phyloP scores from a whole-genome alignment of 2,329 filamentous ascomycete genomes.

The Neofusicoccum kwambonambiense region DNA sequence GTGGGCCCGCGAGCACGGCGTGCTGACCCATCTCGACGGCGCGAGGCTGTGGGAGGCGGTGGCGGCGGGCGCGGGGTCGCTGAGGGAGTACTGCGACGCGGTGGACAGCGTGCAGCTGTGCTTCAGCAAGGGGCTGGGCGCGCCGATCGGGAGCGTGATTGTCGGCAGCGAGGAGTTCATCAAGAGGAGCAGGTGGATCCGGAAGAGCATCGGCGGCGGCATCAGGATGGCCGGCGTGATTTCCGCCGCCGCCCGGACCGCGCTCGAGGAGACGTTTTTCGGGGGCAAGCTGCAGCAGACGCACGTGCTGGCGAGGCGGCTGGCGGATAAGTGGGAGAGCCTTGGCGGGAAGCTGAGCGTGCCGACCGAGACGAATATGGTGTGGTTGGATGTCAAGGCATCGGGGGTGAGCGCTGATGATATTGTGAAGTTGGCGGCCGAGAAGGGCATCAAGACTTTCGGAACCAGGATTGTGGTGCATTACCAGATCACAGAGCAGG shows the following conservation, averaged over 20 bases:
- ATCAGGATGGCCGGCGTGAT: conserved; percentile 74
- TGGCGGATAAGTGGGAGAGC: conserved; percentile 65
- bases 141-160: conserved; percentile 75
- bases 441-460: conserved; percentile 57
- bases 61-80: conserved; percentile 63
- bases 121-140: conserved; percentile 80
- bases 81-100: conserved; percentile 65
- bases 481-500: conserved; percentile 69
- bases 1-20: conserved; percentile 62
- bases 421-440: conserved; percentile 55
- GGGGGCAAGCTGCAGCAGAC: conserved; percentile 61
- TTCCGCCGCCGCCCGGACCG: conserved; percentile 71
- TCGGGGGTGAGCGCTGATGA: conserved; percentile 54
- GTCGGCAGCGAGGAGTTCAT: conserved; percentile 60
- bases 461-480: conserved; percentile 66
- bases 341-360: conserved; percentile 67
- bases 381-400: conserved; percentile 73
- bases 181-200: conserved; percentile 69
- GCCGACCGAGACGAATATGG: conserved; percentile 87
- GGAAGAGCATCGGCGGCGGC: conserved; percentile 79
- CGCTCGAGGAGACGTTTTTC: conserved; percentile 76
- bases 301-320: conserved; percentile 62
- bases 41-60: conserved; percentile 81
- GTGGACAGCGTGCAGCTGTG: conserved; percentile 77
- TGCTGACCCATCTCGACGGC: conserved; percentile 75